Percentiles rank a stretch among this genome's conserved stretches.
Evolutionary conservation across 1,284 basidiomycete species (phyloP).

Genomic region (Cryptococcus amylolentus): DNA sequence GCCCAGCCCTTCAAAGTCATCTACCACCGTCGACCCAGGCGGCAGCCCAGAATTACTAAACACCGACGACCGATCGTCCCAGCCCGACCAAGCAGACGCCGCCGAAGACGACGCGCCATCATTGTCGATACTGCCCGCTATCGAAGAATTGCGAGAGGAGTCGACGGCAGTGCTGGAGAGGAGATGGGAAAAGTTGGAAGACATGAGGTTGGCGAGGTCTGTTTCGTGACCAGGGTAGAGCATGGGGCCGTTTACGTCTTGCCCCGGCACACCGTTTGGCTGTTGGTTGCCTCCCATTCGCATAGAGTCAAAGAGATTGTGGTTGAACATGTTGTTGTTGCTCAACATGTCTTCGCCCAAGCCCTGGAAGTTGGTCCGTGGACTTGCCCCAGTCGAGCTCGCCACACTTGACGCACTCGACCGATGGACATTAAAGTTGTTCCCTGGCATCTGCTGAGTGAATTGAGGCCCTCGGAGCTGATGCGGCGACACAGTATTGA

Average conservation of each 20-base stretch:
- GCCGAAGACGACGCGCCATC: neutral
- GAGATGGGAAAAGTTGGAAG: slow-evolving; percentile 30
- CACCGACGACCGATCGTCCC: slow-evolving; percentile 25
- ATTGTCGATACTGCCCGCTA: neutral
- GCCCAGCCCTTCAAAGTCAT: neutral
- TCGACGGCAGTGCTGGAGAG: slow-evolving; percentile 31
- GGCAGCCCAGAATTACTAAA: slow-evolving; percentile 40
- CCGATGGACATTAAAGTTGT: neutral
- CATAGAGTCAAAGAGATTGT: neutral
- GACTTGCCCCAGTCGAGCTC: slow-evolving; percentile 24
- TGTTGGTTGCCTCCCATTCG: slow-evolving; percentile 2
- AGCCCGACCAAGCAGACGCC: slow-evolving; percentile 32
- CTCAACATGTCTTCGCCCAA: neutral
- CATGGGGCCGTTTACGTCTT: slow-evolving; percentile 6
- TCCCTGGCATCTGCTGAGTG: neutral
- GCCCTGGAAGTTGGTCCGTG: slow-evolving; percentile 9
- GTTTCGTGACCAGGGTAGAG: slow-evolving; percentile 17
- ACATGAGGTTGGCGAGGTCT: slow-evolving; percentile 31
- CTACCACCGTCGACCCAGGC: slow-evolving; percentile 15
- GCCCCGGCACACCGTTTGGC: neutral
- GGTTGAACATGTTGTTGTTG: neutral
- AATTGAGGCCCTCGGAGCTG: slow-evolving; percentile 39
- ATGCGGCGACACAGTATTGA: slow-evolving; percentile 36
- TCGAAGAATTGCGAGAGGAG: neutral
- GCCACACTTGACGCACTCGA: slow-evolving; percentile 15